Percentiles rank a stretch among this genome's conserved stretches.
Evolutionary conservation across 257 asterid species (phyloP).

Genomic region (Coffea eugenioides): DNA sequence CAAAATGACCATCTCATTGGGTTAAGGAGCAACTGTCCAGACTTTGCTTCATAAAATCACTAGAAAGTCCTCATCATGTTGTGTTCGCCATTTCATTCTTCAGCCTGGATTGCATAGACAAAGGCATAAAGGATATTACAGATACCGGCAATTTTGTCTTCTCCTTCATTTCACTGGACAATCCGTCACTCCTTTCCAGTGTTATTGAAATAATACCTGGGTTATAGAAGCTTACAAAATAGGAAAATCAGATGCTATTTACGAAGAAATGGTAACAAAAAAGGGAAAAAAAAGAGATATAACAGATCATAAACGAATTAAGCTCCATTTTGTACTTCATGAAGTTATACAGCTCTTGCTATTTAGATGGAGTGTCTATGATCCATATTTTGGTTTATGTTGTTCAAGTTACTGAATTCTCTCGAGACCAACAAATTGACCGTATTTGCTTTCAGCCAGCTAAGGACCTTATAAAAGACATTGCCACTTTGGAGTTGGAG

Average conservation of each 20-base stretch:
- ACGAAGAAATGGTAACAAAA: neutral
- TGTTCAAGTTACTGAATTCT: neutral
- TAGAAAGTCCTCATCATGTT: neutral
- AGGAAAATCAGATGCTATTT: neutral
- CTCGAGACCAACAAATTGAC: neutral
- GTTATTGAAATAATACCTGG: neutral
- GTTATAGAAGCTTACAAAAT: neutral
- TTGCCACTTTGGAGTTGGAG: slow-evolving; percentile 67
- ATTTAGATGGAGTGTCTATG: neutral
- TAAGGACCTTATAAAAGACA: slow-evolving; percentile 73
- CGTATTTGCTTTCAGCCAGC: slow-evolving; percentile 46
- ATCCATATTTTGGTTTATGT: neutral
- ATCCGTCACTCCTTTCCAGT: neutral
- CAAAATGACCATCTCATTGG: neutral
- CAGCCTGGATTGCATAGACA: neutral
- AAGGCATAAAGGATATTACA: too few species aligned
- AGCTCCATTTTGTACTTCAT: neutral
- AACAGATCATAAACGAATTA: neutral
- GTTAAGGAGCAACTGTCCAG: neutral
- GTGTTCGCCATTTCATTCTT: neutral
- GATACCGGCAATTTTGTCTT: neutral
- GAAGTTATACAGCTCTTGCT: neutral
- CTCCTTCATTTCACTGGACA: neutral
- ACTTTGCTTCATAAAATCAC: neutral
- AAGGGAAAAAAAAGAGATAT: neutral